Conservation (phyloP, 2,329 filamentous ascomycete species). For the Cladosporium cucumerinum region DNA sequence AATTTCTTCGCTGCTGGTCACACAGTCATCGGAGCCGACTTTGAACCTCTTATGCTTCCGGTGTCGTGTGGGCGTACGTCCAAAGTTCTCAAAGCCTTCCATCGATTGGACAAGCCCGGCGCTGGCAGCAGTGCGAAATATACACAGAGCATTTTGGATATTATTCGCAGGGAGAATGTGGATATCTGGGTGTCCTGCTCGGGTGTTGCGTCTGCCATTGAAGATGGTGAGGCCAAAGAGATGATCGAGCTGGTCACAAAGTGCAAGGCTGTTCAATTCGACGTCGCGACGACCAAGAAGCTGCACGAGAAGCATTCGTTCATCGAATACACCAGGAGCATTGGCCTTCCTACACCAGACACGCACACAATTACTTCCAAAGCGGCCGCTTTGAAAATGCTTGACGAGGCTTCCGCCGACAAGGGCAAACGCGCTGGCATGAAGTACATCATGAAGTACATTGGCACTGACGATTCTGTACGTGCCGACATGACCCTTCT, state of each 20-base stretch:
- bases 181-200: constrained; percentile 74
- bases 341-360: constrained; percentile 50
- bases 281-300: constrained; percentile 51
- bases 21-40: constrained; percentile 69
- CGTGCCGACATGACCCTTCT: constrained; percentile 63
- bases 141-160: constrained; percentile 53
- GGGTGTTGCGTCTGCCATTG: constrained; percentile 61
- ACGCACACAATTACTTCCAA: constrained; percentile 52
- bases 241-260: constrained; percentile 55
- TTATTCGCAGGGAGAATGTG: constrained; percentile 59
- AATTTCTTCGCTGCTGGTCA: constrained; percentile 63
- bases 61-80: constrained; percentile 58
- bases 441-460: constrained; percentile 65
- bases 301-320: constrained; percentile 67
- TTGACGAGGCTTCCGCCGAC: constrained; percentile 38
- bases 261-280: constrained; percentile 64
- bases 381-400: constrained; percentile 52
- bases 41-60: constrained; percentile 42
- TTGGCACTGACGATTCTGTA: constrained; percentile 59
- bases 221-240: constrained; percentile 65
- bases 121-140: constrained; percentile 48
- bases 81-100: constrained; percentile 53
- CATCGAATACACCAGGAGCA: constrained; percentile 53
- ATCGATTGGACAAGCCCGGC: constrained; percentile 42
- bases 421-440: constrained; percentile 28